Evolutionary conservation across 305 asterid species (phyloP).

Genomic region (Fraxinus platypoda): DNA sequence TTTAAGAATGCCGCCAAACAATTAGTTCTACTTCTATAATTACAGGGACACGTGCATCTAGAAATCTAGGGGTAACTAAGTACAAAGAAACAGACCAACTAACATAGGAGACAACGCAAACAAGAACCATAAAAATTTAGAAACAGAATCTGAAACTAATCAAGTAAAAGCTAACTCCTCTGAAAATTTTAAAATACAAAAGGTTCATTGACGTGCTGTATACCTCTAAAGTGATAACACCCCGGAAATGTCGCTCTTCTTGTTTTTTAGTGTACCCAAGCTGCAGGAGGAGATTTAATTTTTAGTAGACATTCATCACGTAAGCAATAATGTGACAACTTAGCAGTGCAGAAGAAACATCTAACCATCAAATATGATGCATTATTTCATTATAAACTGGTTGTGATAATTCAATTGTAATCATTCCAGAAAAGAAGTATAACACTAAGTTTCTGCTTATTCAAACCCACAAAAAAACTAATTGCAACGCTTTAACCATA

Average conservation of each 20-base stretch:
- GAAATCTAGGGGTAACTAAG: background rate
- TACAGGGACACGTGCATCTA: background rate
- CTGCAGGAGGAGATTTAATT: conserved; percentile 43
- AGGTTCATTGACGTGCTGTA: conserved; percentile 2
- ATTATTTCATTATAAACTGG: conserved; percentile 7
- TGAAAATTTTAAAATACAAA: conserved; percentile 3
- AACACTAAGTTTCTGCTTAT: background rate
- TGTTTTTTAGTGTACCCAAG: conserved; percentile 97
- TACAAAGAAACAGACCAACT: background rate
- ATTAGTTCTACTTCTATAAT: background rate
- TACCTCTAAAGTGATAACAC: conserved; percentile 91
- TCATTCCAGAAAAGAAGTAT: background rate
- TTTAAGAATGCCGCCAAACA: background rate
- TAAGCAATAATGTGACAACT: conserved; percentile 7
- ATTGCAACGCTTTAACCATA: background rate
- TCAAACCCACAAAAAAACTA: background rate
- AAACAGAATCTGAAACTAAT: background rate
- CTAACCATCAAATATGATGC: background rate
- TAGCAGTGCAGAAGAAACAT: background rate
- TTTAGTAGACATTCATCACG: conserved; percentile 14
- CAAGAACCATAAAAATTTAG: background rate
- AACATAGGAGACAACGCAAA: background rate
- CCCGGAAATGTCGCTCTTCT: conserved; percentile 92
- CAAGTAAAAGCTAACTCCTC: background rate
- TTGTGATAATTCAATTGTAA: background rate